Evolutionary conservation across 176 grass and related monocot genomes (phyloP).

Genomic region (Saccharum spontaneum): DNA sequence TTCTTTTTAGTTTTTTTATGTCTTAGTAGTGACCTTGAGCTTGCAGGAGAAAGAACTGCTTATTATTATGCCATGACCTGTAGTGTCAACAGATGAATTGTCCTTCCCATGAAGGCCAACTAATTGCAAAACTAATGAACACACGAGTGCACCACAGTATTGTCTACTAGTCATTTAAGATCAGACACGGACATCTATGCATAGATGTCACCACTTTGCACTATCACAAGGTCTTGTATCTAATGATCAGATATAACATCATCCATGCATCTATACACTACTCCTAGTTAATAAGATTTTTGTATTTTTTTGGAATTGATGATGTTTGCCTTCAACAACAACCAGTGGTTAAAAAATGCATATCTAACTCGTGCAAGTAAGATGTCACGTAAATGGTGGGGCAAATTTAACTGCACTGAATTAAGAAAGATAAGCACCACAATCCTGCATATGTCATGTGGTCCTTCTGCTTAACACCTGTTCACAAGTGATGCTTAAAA

Average conservation of each 20-base stretch:
- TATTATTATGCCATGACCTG: not conserved
- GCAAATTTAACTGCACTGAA: slow-evolving; percentile 3
- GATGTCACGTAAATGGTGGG: slow-evolving; percentile 16
- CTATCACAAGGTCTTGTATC: slow-evolving; percentile 5
- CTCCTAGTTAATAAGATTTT: too few relatives aligned
- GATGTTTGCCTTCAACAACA: not conserved
- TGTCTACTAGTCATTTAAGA: not conserved
- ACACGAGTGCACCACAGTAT: not conserved
- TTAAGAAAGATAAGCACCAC: slow-evolving; percentile 22
- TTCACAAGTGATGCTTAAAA: slow-evolving; percentile 4
- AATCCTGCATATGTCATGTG: not conserved
- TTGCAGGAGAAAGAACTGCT: not conserved
- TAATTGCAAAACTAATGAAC: not conserved
- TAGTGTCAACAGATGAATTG: not conserved
- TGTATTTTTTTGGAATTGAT: too few relatives aligned
- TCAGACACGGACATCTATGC: not conserved
- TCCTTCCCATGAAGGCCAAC: not conserved
- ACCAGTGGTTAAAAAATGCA: slow-evolving; percentile 1
- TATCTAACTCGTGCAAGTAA: slow-evolving; percentile 26
- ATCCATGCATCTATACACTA: too few relatives aligned
- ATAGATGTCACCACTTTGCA: slow-evolving; percentile 4
- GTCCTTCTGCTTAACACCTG: not conserved
- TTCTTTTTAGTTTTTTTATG: not conserved
- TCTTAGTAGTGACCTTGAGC: not conserved
- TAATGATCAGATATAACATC: not conserved